Conservation (phyloP, 2,329 filamentous ascomycete species). For the Pyricularia grisea region DNA sequence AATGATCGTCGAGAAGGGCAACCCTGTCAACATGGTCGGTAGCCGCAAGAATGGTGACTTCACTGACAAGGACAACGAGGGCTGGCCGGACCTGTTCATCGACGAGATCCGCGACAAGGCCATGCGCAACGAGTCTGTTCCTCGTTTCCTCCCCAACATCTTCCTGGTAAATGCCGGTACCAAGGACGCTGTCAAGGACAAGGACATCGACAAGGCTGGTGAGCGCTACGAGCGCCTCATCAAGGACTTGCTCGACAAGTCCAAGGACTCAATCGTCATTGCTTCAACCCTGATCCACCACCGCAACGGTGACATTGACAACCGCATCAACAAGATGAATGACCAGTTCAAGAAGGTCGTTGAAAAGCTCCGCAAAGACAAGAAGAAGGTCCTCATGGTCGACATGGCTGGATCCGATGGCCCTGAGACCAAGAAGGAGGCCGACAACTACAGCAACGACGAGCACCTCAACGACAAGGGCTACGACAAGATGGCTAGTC, state of each 20-base stretch:
- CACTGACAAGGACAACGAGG: conserved; percentile 9
- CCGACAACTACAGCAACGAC: conserved; percentile 7
- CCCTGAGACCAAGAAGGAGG: conserved; percentile 8
- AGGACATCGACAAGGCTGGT: conserved; percentile 11
- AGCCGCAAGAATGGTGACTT: conserved; percentile 11
- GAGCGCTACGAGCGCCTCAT: conserved; percentile 12
- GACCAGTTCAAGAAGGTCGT: conserved; percentile 8
- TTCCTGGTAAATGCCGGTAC: conserved; percentile 14
- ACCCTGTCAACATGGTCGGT: conserved; percentile 15
- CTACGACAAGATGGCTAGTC: conserved; percentile 9
- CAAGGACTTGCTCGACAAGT: conserved; percentile 10
- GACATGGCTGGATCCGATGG: conserved; percentile 10
- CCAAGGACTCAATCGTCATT: conserved; percentile 13
- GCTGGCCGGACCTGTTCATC: conserved; percentile 9
- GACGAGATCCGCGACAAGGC: conserved; percentile 4
- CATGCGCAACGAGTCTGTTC: conserved; percentile 6
- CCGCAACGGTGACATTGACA: conserved; percentile 10
- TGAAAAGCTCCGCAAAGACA: conserved; percentile 5
- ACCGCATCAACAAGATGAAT: conserved; percentile 10
- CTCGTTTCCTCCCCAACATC: conserved; percentile 8
- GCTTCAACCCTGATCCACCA: conserved; percentile 14
- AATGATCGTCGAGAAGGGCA: conserved; percentile 8
- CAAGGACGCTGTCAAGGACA: conserved; percentile 16
- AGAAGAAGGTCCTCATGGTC: conserved; percentile 10
- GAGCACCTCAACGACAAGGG: conserved; percentile 8